Evolutionary conservation across 352 stramenopile genomes (phyloP).

Genomic region (Phytopythium vexans): DNA sequence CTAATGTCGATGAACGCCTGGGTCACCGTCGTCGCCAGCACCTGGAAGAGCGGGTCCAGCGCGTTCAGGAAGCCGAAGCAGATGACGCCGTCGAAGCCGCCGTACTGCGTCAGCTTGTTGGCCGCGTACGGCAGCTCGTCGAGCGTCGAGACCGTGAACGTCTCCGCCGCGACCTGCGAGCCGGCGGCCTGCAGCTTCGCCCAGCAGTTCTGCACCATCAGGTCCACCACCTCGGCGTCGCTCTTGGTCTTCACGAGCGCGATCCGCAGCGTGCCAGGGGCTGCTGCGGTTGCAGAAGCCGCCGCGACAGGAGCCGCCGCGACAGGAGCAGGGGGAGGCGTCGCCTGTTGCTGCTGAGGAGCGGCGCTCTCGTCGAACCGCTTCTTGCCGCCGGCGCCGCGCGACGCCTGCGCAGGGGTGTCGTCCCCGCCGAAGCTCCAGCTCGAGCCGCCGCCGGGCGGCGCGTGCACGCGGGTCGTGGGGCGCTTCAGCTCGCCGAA

Average conservation of each 20-base stretch:
- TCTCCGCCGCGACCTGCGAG: conserved; percentile 23
- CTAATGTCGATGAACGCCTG: conserved; percentile 85
- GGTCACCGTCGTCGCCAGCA: conserved; percentile 49
- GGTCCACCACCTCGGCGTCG: conserved; percentile 70
- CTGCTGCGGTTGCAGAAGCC: neutral
- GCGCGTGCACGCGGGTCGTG: conserved; percentile 78
- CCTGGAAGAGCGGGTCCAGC: conserved; percentile 57
- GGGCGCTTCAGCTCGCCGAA: conserved; percentile 83
- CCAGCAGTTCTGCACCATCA: conserved; percentile 65
- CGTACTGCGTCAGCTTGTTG: conserved; percentile 72
- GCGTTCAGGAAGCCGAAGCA: conserved; percentile 77
- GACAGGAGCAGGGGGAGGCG: conserved; percentile 7
- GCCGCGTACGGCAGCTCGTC: conserved; percentile 79
- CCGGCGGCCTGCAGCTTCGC: conserved; percentile 23
- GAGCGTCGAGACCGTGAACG: conserved; percentile 64
- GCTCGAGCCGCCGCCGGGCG: conserved; percentile 73
- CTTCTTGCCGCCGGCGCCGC: conserved; percentile 15
- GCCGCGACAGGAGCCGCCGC: conserved; percentile 19
- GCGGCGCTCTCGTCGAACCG: conserved; percentile 18
- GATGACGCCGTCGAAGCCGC: conserved; percentile 71
- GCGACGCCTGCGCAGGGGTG: conserved; percentile 6
- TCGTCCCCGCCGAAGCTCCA: conserved; percentile 67
- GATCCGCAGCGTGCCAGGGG: conserved; percentile 32
- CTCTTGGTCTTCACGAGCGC: conserved; percentile 75
- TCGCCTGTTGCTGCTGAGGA: conserved; percentile 19